Conservation (phyloP, 2,329 filamentous ascomycete genomes). For the Diplocarpon rosae region DNA sequence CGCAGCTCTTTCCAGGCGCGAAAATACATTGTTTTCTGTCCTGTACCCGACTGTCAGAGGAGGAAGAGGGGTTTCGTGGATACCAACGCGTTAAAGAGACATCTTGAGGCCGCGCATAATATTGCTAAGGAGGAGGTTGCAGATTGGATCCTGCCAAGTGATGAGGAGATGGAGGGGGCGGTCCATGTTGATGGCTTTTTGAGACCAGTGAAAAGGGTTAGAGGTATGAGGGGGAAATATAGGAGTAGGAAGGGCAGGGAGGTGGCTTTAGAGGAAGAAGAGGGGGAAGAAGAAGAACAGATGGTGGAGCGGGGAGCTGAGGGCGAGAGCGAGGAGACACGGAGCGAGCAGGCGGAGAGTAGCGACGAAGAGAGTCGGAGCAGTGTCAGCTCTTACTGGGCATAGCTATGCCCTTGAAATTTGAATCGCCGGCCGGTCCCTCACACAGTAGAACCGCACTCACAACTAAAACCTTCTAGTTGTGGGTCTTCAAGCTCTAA, state of each 20-base stretch:
- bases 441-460: too few relatives aligned
- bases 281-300: neutral
- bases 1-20: neutral
- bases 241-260: neutral
- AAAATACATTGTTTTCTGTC: slow-evolving; percentile 25
- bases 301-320: neutral
- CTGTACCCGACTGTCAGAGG: slow-evolving; percentile 29
- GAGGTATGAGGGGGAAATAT: slow-evolving; percentile 1
- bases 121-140: slow-evolving; percentile 38
- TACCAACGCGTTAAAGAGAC: slow-evolving; percentile 30
- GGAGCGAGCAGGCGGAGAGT: neutral
- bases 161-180: slow-evolving; percentile 43
- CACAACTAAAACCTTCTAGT: too few relatives aligned
- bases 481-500: too few relatives aligned
- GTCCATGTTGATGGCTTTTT: slow-evolving; percentile 62
- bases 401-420: neutral
- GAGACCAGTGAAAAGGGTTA: slow-evolving; percentile 34
- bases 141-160: slow-evolving; percentile 31
- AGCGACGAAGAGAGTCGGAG: neutral
- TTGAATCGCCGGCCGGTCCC: too few relatives aligned
- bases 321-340: neutral
- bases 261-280: neutral
- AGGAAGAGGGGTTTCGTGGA: slow-evolving; percentile 30
- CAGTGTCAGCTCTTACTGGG: neutral
- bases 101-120: slow-evolving; percentile 36